Conservation (phyloP, 1,284 basidiomycete species). For the Cryptococcus jaspeensis region DNA sequence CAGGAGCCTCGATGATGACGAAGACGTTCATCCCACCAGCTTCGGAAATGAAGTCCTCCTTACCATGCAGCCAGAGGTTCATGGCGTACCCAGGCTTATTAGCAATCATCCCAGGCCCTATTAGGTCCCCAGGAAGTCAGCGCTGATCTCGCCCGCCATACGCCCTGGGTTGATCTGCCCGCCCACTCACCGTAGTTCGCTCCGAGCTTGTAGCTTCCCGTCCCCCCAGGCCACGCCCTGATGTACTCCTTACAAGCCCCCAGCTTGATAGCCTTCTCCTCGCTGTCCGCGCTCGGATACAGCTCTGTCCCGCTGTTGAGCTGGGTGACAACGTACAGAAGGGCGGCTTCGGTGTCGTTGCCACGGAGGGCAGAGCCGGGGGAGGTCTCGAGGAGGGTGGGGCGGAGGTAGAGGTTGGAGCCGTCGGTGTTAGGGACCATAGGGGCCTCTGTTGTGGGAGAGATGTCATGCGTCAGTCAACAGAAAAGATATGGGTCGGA, state of each 20-base stretch:
- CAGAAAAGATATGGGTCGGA: not conserved
- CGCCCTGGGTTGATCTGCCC: too few species aligned
- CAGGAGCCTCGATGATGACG: slow-evolving; percentile 44
- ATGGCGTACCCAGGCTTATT: slow-evolving; percentile 48
- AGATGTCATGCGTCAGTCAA: not conserved
- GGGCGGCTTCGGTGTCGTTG: slow-evolving; percentile 39
- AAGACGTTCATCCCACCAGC: slow-evolving; percentile 50
- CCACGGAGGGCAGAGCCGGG: slow-evolving; percentile 47
- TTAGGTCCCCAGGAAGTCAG: not conserved
- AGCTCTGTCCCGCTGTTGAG: slow-evolving; percentile 44
- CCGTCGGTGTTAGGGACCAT: slow-evolving; percentile 42
- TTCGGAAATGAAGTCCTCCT: slow-evolving; percentile 46
- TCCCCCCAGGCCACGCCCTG: slow-evolving; percentile 48
- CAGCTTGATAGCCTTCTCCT: slow-evolving; percentile 33
- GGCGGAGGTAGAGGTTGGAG: slow-evolving; percentile 46
- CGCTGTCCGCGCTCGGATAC: slow-evolving; percentile 34
- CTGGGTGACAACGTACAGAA: slow-evolving; percentile 44
- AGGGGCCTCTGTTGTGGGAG: slow-evolving; percentile 27
- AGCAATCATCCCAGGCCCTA: slow-evolving; percentile 43
- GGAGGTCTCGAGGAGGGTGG: slow-evolving; percentile 46
- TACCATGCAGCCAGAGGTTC: slow-evolving; percentile 47
- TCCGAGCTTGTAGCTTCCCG: slow-evolving; percentile 46
- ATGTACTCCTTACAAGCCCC: slow-evolving; percentile 45
- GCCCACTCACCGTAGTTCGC: slow-evolving; percentile 44
- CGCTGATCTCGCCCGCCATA: not conserved